Evolutionary conservation across 768 basidiomycete genomes (phyloP).

Genomic region (Leccinum boreale): DNA sequence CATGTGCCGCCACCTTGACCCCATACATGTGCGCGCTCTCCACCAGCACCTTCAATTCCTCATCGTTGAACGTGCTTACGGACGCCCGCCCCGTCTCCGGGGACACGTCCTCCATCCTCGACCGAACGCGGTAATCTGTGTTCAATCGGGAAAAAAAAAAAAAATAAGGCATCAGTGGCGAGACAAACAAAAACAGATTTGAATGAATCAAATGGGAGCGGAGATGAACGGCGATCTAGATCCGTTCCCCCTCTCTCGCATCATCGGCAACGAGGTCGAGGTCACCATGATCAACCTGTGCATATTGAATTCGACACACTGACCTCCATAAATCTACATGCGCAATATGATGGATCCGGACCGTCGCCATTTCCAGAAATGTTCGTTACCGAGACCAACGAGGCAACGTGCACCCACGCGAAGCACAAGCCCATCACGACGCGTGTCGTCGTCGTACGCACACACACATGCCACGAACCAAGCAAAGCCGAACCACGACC

Average conservation of each 20-base stretch:
- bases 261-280: constrained; percentile 2
- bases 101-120: constrained; percentile 43
- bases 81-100: constrained; percentile 31
- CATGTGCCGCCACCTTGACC: constrained; percentile 59
- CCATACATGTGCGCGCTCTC: constrained; percentile 47
- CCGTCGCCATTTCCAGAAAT: neutral
- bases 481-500: neutral
- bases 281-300: neutral
- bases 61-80: constrained; percentile 42
- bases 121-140: constrained; percentile 52
- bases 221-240: constrained; percentile 11
- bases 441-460: constrained; percentile 1
- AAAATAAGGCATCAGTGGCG: neutral
- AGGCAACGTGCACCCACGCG: constrained; percentile 14
- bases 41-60: constrained; percentile 50
- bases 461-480: neutral
- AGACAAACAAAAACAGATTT: neutral
- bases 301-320: constrained; percentile 11
- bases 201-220: constrained; percentile 2
- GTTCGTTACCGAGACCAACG: neutral
- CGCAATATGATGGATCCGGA: neutral
- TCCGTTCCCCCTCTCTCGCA: neutral
- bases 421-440: constrained; percentile 1
- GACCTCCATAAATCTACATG: constrained; percentile 51
- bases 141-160: neutral